These are phyloP conservation scores for Dioscorea cayenensis DNA, from an alignment of 116 monocot genomes.

Conservation along the genomic window DNA sequence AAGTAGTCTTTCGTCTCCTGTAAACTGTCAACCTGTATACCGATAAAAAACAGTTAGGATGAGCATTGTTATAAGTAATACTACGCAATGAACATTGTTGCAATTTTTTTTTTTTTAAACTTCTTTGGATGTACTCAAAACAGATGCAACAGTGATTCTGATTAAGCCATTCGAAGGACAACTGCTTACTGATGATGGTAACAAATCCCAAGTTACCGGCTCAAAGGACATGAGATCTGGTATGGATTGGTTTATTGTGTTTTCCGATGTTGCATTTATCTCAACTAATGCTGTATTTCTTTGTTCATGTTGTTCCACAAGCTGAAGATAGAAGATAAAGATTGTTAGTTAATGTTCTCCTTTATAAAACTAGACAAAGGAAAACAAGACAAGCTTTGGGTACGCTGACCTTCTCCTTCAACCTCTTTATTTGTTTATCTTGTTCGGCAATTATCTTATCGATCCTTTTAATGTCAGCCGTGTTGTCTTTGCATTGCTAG, in stretches of 20 bases:
- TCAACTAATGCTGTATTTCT: neutral
- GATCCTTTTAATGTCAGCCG: neutral
- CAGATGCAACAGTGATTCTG: neutral
- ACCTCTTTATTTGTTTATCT: neutral
- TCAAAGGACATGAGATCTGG: neutral
- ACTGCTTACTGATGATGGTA: neutral
- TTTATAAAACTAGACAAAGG: neutral
- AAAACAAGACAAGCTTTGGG: neutral
- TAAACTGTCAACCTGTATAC: neutral
- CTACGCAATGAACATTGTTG: too few species aligned
- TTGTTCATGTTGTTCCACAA: neutral
- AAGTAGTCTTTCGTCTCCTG: neutral
- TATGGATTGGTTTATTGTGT: neutral
- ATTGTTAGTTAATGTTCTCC: neutral
- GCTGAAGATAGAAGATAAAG: neutral
- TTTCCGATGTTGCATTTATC: neutral
- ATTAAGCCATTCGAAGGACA: neutral
- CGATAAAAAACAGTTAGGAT: neutral
- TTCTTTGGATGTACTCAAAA: too few species aligned
- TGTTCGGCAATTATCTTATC: neutral
- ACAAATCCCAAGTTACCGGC: neutral
- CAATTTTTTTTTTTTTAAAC: too few species aligned
- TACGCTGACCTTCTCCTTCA: neutral
- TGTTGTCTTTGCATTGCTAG: neutral
- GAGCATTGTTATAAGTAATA: too few species aligned